Evolutionary conservation across 257 asterid genomes (phyloP).

Genomic region (Linaria vulgaris): DNA sequence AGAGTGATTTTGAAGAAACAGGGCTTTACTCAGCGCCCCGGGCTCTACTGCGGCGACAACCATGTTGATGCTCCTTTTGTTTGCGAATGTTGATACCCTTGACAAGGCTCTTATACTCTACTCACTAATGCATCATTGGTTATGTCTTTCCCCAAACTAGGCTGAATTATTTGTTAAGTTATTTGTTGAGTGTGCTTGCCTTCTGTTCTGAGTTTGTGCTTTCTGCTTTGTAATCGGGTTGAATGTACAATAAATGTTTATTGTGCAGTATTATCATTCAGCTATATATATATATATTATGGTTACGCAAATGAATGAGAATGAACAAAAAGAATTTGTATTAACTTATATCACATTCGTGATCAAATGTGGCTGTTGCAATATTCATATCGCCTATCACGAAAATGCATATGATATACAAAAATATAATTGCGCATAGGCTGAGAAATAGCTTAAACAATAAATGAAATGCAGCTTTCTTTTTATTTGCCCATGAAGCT

Average conservation of each 20-base stretch:
- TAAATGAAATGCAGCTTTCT: constrained; percentile 23
- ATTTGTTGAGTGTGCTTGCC: constrained; percentile 27
- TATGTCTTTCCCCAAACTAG: background rate
- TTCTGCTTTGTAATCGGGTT: background rate
- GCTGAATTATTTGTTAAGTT: background rate
- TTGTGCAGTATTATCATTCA: constrained; percentile 3
- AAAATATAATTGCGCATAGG: constrained; percentile 16
- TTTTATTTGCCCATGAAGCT: constrained; percentile 18
- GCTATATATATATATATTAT: background rate
- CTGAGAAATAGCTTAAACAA: constrained; percentile 26
- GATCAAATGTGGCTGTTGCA: constrained; percentile 18
- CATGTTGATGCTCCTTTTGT: constrained; percentile 81
- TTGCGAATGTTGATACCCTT: constrained; percentile 36
- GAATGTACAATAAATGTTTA: constrained; percentile 20
- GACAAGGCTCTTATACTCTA: background rate
- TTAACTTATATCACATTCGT: background rate
- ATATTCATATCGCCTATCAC: constrained; percentile 25
- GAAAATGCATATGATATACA: constrained; percentile 32
- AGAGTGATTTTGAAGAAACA: constrained; percentile 69
- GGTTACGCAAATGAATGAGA: background rate
- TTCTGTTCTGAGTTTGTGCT: background rate
- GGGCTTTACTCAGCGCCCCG: constrained; percentile 89
- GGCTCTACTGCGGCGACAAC: constrained; percentile 78
- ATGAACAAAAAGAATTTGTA: constrained; percentile 12
- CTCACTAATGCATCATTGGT: constrained; percentile 7